Base-by-base conservation (phyloP, 495 filamentous ascomycete genomes). In the Tuber melanosporum region DNA sequence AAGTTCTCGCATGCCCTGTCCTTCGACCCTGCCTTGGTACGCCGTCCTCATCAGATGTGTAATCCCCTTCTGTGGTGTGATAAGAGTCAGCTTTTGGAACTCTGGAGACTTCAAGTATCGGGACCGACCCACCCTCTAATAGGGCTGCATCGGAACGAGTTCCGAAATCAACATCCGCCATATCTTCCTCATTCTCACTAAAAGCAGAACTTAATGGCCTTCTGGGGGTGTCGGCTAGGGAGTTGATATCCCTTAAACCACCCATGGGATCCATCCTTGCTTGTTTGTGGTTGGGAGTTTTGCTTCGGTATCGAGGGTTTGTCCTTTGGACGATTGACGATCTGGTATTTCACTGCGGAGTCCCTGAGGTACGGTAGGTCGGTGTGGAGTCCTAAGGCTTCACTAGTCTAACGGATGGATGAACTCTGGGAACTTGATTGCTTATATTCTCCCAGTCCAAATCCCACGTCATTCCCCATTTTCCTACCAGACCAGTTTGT, bases 151-250 rank as follows among this genome's bases (percentile, higher is more conserved):
- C 77, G 39, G 77, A 36, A 12, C 57, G 57, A 66, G 57, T 6
- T 17, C 43, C 74, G 70, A 79, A 78, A 44, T 80, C 78, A 22
- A 80, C 73, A 76, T 80, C 77, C 71, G 71, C 75, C 78, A 80
- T 47, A 41, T 80, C 78, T 2, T 80, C 78, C 9, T 80, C 78
- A 39, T 80, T 26, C 32, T 66, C 57, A 26, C 57, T 66, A 19
- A 66, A 66, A 17, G 26, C 1, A 6, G 57, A 66, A 32, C 57
- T 66, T 26, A 66, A 12, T 36, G 57, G 57, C 32, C 57, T 15
- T 36, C 26, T 66, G 2, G 26, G 57, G 19, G 26, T 36, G 5
- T 36, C 57, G 6, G 57, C 15, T 4, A 66, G 57, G 57, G 57
- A 9, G 26, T 8, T 66, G 15, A 66, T 66, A 36, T 66, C 57